phyloP scores from a whole-genome alignment of 2,329 filamentous ascomycete genomes.

The Alternaria sp. region DNA sequence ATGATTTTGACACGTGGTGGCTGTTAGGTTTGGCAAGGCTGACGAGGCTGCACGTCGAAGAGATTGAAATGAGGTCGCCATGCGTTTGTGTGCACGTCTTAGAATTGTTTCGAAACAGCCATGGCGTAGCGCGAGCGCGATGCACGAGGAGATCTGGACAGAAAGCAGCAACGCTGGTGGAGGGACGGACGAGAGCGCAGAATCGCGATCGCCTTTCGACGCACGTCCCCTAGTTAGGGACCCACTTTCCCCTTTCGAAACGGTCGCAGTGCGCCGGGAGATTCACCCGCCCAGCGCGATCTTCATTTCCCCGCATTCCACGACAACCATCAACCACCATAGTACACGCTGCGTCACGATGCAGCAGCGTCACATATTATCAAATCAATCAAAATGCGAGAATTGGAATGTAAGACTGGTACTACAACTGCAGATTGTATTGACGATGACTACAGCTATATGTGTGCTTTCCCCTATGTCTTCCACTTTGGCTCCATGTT shows the following conservation, averaged over 20 bases:
- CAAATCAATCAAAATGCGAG: not conserved
- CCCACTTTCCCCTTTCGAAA: not conserved
- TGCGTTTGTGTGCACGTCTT: too few relatives aligned
- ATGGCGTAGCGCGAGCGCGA: not conserved
- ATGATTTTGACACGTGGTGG: not conserved
- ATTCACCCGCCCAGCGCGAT: not conserved
- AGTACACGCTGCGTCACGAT: not conserved
- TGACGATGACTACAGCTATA: not conserved
- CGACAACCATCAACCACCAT: not conserved
- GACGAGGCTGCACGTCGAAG: not conserved
- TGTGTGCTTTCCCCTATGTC: not conserved
- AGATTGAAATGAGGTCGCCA: too few relatives aligned
- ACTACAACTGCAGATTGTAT: not conserved
- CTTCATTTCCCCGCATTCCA: not conserved
- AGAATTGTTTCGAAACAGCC: not conserved
- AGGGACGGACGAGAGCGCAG: not conserved
- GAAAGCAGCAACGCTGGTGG: not conserved
- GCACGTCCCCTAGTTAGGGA: not conserved
- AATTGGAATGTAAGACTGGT: not conserved
- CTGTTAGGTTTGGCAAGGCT: not conserved
- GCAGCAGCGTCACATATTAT: not conserved
- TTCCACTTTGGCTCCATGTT: not conserved
- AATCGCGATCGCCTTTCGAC: not conserved
- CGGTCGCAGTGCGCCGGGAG: not conserved
- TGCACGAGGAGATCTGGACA: fast-evolving